phyloP scores from a whole-genome alignment of 1,139 yeast species.

The Suhomyces chickasaworum region DNA sequence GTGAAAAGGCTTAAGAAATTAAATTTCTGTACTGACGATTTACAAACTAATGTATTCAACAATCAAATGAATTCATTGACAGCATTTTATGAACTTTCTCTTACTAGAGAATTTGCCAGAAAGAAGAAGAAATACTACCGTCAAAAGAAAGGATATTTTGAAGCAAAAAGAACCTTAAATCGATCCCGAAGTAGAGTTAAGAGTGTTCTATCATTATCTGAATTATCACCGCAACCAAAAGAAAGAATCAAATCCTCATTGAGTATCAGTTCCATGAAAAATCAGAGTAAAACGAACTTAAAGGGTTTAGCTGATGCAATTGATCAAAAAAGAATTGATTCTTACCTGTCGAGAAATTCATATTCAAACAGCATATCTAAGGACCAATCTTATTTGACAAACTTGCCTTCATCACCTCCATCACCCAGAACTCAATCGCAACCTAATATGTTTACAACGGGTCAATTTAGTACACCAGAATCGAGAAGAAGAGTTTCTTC shows the following conservation, averaged over 20 bases:
- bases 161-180: conserved; percentile 43
- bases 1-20: conserved; percentile 64
- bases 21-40: conserved; percentile 65
- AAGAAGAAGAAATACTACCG: conserved; percentile 37
- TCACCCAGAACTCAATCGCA: conserved; percentile 6
- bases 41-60: conserved; percentile 61
- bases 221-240: conserved; percentile 39
- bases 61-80: conserved; percentile 75
- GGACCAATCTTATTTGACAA: background rate
- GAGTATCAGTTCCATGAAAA: conserved; percentile 36
- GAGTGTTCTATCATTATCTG: conserved; percentile 41
- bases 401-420: conserved; percentile 8
- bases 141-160: conserved; percentile 41
- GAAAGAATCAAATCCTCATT: conserved; percentile 45
- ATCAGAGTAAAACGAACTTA: conserved; percentile 17
- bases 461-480: conserved; percentile 8
- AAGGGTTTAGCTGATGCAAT: conserved; percentile 13
- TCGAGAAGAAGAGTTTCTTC: conserved; percentile 8
- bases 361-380: conserved; percentile 6
- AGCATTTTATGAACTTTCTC: conserved; percentile 79
- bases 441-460: conserved; percentile 3
- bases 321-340: conserved; percentile 17
- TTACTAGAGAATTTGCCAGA: conserved; percentile 58
- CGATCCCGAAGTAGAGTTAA: conserved; percentile 55
- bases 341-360: conserved; percentile 19